Evolutionary conservation across 169 alveolate species (phyloP).

Genomic region (Eimeria zaria): DNA sequence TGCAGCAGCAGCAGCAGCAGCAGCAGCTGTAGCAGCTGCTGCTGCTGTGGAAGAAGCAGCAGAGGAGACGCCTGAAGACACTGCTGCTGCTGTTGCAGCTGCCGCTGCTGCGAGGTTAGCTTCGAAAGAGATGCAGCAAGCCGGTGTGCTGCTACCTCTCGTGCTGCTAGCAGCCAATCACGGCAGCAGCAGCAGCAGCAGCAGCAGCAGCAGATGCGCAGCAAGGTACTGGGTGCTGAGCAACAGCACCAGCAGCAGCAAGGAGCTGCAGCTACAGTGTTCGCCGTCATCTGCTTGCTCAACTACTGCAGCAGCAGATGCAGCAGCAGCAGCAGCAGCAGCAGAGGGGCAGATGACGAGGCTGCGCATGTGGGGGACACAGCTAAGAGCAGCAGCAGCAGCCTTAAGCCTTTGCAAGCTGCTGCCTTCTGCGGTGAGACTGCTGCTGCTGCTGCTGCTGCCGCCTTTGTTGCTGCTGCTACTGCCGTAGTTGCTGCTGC

Average conservation of each 20-base stretch:
- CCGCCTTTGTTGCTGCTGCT: background rate
- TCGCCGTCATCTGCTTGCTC: background rate
- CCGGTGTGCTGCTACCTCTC: slow-evolving; percentile 31
- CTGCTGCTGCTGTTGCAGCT: background rate
- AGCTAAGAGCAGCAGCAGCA: slow-evolving; percentile 67
- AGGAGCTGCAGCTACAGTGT: slow-evolving; percentile 12
- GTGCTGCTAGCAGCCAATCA: slow-evolving; percentile 27
- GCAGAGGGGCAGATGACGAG: slow-evolving; percentile 10
- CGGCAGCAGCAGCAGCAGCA: slow-evolving; percentile 52
- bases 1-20: slow-evolving; percentile 20
- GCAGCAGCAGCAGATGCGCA: background rate
- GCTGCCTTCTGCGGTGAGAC: slow-evolving; percentile 16
- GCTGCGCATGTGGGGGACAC: slow-evolving; percentile 51
- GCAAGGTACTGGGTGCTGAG: background rate
- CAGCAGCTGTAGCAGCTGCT: slow-evolving; percentile 21
- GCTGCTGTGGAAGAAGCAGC: slow-evolving; percentile 27
- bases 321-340: slow-evolving; percentile 20
- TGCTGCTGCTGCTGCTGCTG: background rate
- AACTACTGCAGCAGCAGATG: background rate
- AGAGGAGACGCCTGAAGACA: background rate
- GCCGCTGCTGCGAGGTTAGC: slow-evolving; percentile 25
- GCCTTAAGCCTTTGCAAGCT: background rate
- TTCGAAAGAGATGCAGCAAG: slow-evolving; percentile 7
- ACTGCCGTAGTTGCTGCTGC: slow-evolving; percentile 15
- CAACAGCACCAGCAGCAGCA: slow-evolving; percentile 42